Evolutionary conservation across 2,329 filamentous ascomycete genomes (phyloP), one percentile per base, ranked within the genome.

Genomic region (Harringtonia aguacate): DNA sequence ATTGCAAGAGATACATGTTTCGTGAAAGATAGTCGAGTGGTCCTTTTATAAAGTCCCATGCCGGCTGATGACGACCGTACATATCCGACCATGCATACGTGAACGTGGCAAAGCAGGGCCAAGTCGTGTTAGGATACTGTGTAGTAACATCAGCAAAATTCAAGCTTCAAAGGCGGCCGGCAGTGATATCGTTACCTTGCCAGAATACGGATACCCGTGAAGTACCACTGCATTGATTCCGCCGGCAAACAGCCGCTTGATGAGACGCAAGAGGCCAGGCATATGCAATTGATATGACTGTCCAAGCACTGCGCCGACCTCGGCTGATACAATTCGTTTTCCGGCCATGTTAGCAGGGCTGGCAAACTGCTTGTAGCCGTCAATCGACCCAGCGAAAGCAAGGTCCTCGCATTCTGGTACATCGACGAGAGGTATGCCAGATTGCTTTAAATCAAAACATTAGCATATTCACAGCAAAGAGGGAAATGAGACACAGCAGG

Each of bases 71-170:
- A 0, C 52, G 55, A 5, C 56, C 56, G 46, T 63, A 61, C 53
- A 64, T 59, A n/a, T 41, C 40, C 4, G 44, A 42, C 28, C 36
- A 46, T 22, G 40, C 34, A 47, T 67, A 72, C 7, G 42, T 46
- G 45, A 72, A 72, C 0, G 67, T 58, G 1, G 63, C 64, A 41
- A 61, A 69, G 0, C 64, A 66, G 0, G 70, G 70, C 69, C 69
- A 73, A 0, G 69, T 71, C 1, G 69, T 72, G 39, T 65, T 62
- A 0, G 53, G 52, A 43, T 71, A 72, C 39, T 46, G 17, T 29
- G 4, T 10, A 29, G 21, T 27, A 14, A 36, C 22, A 6, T 61
- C 49, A 27, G 24, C 24, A 20, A 20, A 2, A 20, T 39, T 17
- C 30, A 10, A 39, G 28, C 36, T 13, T 14, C 1, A 10, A 15